phyloP scores from a whole-genome alignment of 73 alveolate species.

The Tetrahymena malaccensis region DNA sequence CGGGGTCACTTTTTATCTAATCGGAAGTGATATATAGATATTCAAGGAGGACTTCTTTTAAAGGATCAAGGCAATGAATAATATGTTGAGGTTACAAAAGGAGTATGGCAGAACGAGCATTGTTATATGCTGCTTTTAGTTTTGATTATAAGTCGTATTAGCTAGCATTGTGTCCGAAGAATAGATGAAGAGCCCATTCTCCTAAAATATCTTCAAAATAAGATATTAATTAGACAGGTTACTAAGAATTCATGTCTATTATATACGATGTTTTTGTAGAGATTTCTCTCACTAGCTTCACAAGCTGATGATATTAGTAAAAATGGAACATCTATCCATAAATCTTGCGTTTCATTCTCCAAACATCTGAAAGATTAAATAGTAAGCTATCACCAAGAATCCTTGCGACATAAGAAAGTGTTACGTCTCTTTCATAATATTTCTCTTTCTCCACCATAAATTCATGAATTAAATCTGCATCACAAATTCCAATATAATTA shows the following conservation, averaged over 20 bases:
- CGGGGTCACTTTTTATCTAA: neutral
- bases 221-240: neutral
- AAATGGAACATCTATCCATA: neutral
- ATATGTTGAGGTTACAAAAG: neutral
- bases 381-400: neutral
- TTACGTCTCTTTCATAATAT: neutral
- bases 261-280: neutral
- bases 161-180: neutral
- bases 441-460: neutral
- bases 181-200: neutral
- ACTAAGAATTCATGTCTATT: neutral
- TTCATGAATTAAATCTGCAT: neutral
- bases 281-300: neutral
- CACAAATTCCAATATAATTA: neutral
- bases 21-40: neutral
- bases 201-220: neutral
- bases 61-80: neutral
- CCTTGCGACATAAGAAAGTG: neutral
- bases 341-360: neutral
- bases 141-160: neutral
- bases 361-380: neutral
- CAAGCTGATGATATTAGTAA: neutral
- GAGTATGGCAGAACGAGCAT: neutral
- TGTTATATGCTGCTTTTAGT: neutral
- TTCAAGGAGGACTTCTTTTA: neutral